These are phyloP conservation scores for Melocanna baccifera DNA, from an alignment of 176 grass and related monocot species.

Conservation along the genomic window DNA sequence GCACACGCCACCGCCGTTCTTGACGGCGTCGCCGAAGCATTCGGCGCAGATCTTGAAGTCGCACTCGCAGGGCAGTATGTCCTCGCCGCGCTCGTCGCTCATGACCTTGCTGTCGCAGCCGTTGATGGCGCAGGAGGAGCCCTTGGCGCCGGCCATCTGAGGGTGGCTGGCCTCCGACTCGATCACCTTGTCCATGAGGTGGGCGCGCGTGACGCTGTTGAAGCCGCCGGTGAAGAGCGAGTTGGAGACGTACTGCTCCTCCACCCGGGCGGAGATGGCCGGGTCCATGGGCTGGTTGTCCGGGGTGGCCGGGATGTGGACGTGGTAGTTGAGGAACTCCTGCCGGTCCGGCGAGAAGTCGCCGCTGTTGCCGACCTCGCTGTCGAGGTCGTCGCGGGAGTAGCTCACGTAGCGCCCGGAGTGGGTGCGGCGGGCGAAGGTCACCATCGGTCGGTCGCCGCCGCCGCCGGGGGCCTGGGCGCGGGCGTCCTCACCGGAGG, in stretches of 20 bases:
- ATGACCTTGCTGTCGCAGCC: conserved; percentile 86
- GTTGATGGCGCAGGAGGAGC: conserved; percentile 68
- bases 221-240: conserved; percentile 94
- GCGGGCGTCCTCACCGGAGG: conserved; percentile 33
- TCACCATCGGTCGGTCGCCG: conserved; percentile 50
- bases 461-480: background rate
- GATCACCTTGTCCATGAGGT: conserved; percentile 96
- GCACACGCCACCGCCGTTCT: conserved; percentile 60
- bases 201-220: conserved; percentile 84
- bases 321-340: conserved; percentile 77
- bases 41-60: conserved; percentile 95
- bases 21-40: conserved; percentile 86
- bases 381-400: conserved; percentile 82
- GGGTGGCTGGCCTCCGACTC: conserved; percentile 73
- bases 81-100: conserved; percentile 84
- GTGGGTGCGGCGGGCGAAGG: conserved; percentile 70
- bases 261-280: conserved; percentile 76
- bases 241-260: conserved; percentile 93
- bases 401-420: conserved; percentile 77
- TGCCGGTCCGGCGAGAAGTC: conserved; percentile 50
- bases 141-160: conserved; percentile 91
- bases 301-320: conserved; percentile 69
- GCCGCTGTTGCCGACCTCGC: conserved; percentile 44
- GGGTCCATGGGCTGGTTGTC: conserved; percentile 95
- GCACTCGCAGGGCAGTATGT: conserved; percentile 89